Base-by-base conservation (phyloP, 2,329 filamentous ascomycete genomes). In the Penicillium sp. region DNA sequence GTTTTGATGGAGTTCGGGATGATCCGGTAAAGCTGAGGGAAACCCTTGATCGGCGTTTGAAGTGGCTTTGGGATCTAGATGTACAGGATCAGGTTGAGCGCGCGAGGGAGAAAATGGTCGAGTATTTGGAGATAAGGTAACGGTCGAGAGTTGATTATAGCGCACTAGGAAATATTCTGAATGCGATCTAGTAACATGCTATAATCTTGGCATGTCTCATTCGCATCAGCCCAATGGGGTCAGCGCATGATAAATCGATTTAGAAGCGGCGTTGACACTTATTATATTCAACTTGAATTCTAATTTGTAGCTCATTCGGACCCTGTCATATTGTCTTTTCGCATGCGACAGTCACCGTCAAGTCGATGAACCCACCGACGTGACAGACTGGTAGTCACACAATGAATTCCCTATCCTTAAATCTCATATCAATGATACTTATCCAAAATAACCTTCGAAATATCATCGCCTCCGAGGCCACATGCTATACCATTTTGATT, bases 31-130 rank as follows among this genome's bases (percentile, higher is more conserved):
- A 66, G 18, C 44, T 73, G 3, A 61, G 53, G 22, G 50, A 62
- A 8, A 64, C 64, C 0, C 60, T 69, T 16, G 53, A 64, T 26
- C 60, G 60, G 31, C 56, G 70, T 14, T 56, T 72, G 26, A 61
- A 58, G 13, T 73, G 72, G 69, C 63, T 74, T 18, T 74, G 72
- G 72, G 66, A 72, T 55, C 29, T 67, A 8, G 69, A 74, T 63
- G 58, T 74, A 4, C 54, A 68, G 22, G 62, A 57, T 10, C 64
- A 71, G 40, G 68, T 52, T 0, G 66, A 70, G 45, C 49, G 55
- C 20, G 67, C 68, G 7, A 57, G 61, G 10, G 10, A 50, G 34
- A 64, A 34, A 22, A 66, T 68, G 65, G 4, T 29, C 13, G 48
- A 42, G 9, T 49, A 49, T 39, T 34, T 46, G 44, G 44, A 35